phyloP scores from a whole-genome alignment of 2,329 filamentous ascomycete species.

The Penicillium corylophilum region DNA sequence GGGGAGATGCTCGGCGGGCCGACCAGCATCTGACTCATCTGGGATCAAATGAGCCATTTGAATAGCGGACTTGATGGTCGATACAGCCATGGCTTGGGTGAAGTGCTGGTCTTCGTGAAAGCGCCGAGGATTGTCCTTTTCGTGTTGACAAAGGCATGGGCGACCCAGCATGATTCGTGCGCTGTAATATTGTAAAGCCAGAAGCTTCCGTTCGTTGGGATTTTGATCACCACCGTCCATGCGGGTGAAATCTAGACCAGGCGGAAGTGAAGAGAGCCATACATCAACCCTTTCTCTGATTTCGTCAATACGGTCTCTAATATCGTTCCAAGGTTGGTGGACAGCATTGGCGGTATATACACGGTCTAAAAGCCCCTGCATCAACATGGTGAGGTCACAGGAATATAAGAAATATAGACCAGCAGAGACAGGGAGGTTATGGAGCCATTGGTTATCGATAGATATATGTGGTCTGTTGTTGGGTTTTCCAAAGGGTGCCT shows the following conservation, averaged over 20 bases:
- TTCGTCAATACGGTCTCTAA: not conserved
- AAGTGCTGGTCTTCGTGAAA: conserved; percentile 19
- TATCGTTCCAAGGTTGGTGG: not conserved
- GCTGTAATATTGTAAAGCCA: conserved; percentile 40
- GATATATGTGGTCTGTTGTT: not conserved
- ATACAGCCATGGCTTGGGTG: conserved; percentile 20
- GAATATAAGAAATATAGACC: conserved; percentile 32
- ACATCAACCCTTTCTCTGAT: conserved; percentile 3
- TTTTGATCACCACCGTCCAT: not conserved
- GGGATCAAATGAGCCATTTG: conserved; percentile 39
- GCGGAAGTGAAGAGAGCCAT: conserved; percentile 7
- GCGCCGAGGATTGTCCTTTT: conserved; percentile 12
- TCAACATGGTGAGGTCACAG: conserved; percentile 31
- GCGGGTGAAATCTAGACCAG: conserved; percentile 3
- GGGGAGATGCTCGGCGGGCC: conserved; percentile 33
- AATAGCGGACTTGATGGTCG: conserved; percentile 32
- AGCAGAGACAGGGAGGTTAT: conserved; percentile 4
- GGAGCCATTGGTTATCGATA: conserved; percentile 4
- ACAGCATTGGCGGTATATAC: conserved; percentile 29
- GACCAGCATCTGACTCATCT: conserved; percentile 30
- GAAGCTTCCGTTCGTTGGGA: conserved; percentile 22
- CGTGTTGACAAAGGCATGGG: conserved; percentile 37
- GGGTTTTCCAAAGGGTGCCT: not conserved
- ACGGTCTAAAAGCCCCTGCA: conserved; percentile 30
- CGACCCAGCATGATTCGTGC: conserved; percentile 37